Base-by-base conservation (phyloP, 176 grass and related monocot species). In the Oryza punctata region DNA sequence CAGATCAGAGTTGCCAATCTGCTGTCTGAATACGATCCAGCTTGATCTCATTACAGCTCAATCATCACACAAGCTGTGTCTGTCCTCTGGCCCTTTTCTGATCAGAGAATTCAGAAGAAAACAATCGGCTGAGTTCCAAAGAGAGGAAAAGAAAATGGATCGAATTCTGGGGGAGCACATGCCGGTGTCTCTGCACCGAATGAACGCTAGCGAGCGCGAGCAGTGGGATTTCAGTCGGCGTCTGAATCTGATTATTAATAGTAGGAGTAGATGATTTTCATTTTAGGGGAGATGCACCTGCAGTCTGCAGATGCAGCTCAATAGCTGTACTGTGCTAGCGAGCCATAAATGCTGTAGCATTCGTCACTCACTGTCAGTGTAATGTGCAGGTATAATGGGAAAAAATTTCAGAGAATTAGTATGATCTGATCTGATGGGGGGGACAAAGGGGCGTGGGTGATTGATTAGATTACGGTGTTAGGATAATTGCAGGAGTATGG, bases 121-220 rank as follows among this genome's bases (percentile, higher is more conserved):
- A 60, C 54, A 60, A 60, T 60, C 54, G 23, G 54, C 7, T n/a
- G 54, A 60, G 54, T 60, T 60, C 21, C 54, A 38, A 23, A 60
- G 19, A 60, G 3, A 23, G 7, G 8, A 2, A 59, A n/a, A 60
- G 21, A 60, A 60, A 19, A 59, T 59, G 3, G 12, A 77, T 19
- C 73, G 32, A 13, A 67, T 1, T n/a, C 14, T 28, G 0, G 1
- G 1, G 4, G 26, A 52, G 44, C 78, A 81, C 65, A 81, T 81
- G 78, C 18, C 44, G 28, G 12, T 69, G 78, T 69, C 45, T 24
- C 28, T 16, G 43, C 78, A 68, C 65, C 40, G 77, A 65, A 49
- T 65, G 26, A 26, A 41, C 41, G 77, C 41, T 67, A 41, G 60
- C 54, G 54, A 41, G 60, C 54, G 54, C 54, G 2, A 60, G 23